Evolutionary conservation across 768 basidiomycete species (phyloP), one percentile per base, ranked within the genome.

Genomic region (Boletus sp.): DNA sequence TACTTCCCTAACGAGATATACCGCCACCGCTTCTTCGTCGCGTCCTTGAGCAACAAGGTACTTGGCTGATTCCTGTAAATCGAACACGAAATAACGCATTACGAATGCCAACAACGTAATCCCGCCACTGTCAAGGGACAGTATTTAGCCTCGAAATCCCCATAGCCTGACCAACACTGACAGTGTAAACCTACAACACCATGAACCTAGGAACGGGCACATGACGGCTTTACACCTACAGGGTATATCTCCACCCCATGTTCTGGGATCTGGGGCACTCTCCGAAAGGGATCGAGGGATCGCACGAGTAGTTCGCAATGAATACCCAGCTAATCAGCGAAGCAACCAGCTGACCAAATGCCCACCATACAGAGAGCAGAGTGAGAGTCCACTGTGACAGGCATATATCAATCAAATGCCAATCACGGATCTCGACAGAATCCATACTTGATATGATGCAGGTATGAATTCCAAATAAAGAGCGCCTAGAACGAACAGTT

Each of bases 191-290:
- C 77, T 78, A 53, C 27, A 41, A 43, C 17, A 17, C 2, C 5
- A 34, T 61, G 32, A 59, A 17, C 32, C 4, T 34, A 37, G 19
- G 50, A 43, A 37, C 35, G 38, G 17, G 4, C 9, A 25, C 2
- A 33, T 19, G 17, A 25, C 32, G 34, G 0, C 4, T 9, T 55
- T 30, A 19, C 11, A 59, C 64, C 2, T 66, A 81, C 74, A 79
- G 67, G 21, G 76, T 75, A 63, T 83, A 83, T 65, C 83, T 72
- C 83, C 83, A 85, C 11, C 83, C 83, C 76, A 79, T 81, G 57
- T 84, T 85, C 56, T 75, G 68, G 0, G 68, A 70, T 54, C 75
- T 75, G 3, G 71, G 62, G 58, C 83, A 85, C 58, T 79, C 67
- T 37, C 75, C 70, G 32, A 59, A 62, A 5, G 53, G 52, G 55